phyloP scores from a whole-genome alignment of 2,329 filamentous ascomycete genomes.

The Colletotrichum tabaci region DNA sequence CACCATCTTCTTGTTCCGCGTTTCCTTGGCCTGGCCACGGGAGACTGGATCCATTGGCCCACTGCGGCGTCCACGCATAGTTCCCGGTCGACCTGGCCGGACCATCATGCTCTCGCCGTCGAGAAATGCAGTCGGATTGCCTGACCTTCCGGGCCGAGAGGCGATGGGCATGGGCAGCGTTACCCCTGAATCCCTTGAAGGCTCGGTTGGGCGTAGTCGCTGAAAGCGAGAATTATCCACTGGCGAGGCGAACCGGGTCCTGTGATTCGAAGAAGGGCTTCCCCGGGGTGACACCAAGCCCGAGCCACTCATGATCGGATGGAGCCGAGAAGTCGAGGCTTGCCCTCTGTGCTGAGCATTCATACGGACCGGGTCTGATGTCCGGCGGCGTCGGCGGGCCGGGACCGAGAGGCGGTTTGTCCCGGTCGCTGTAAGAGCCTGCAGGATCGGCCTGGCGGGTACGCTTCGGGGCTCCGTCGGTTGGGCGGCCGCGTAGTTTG shows the following conservation, averaged over 20 bases:
- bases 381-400: not conserved
- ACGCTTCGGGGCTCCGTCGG: slow-evolving; percentile 1
- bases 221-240: not conserved
- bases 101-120: not conserved
- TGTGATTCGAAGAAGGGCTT: not conserved
- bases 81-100: not conserved
- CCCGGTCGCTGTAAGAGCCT: not conserved
- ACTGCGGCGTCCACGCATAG: slow-evolving; percentile 33
- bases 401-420: not conserved
- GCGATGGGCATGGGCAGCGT: slow-evolving; percentile 21
- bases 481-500: not conserved
- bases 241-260: not conserved
- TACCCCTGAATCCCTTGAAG: not conserved
- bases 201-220: not conserved
- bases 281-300: not conserved
- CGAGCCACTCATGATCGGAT: not conserved
- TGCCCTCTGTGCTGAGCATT: not conserved
- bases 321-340: not conserved
- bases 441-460: not conserved
- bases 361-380: slow-evolving; percentile 1
- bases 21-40: slow-evolving; percentile 36
- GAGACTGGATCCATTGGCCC: slow-evolving; percentile 36
- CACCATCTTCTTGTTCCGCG: slow-evolving; percentile 40
- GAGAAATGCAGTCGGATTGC: not conserved
- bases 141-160: not conserved